phyloP scores from a whole-genome alignment of 345 rosid species.

The Stellera chamaejasme region DNA sequence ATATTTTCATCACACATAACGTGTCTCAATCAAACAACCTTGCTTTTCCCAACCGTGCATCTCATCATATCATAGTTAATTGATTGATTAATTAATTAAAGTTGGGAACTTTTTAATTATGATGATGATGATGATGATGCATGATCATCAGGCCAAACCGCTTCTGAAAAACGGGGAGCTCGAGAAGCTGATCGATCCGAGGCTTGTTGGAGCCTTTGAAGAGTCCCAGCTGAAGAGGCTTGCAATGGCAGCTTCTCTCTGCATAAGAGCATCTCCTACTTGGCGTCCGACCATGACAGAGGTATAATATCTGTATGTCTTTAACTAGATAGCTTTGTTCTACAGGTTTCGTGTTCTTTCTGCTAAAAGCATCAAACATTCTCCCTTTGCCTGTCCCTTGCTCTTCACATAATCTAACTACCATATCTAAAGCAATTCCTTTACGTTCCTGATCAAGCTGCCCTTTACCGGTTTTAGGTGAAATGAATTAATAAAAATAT shows the following conservation, averaged over 20 bases:
- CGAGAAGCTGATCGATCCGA: constrained; percentile 69
- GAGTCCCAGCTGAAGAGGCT: constrained; percentile 49
- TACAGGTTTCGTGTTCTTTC: background rate
- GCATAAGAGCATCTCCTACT: constrained; percentile 62
- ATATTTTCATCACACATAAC: background rate
- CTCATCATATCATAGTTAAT: too few relatives aligned
- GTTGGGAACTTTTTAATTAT: too few relatives aligned
- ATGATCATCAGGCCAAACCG: constrained; percentile 75
- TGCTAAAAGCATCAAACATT: too few relatives aligned
- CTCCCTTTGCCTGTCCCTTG: too few relatives aligned
- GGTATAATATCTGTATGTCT: too few relatives aligned
- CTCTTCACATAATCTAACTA: background rate
- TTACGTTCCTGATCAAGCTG: background rate
- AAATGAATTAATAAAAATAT: too few relatives aligned
- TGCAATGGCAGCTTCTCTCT: constrained; percentile 78
- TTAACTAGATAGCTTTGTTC: too few relatives aligned
- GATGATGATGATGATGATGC: too few relatives aligned
- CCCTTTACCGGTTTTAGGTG: background rate
- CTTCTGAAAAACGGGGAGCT: constrained; percentile 53
- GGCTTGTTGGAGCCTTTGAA: constrained; percentile 58
- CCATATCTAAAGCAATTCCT: background rate
- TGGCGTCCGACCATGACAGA: constrained; percentile 91
- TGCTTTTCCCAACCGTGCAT: constrained; percentile 1
- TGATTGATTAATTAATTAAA: too few relatives aligned
- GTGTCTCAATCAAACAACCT: background rate